Evolutionary conservation across 352 stramenopile species (phyloP).

Genomic region (Globisporangium recalcitrans): DNA sequence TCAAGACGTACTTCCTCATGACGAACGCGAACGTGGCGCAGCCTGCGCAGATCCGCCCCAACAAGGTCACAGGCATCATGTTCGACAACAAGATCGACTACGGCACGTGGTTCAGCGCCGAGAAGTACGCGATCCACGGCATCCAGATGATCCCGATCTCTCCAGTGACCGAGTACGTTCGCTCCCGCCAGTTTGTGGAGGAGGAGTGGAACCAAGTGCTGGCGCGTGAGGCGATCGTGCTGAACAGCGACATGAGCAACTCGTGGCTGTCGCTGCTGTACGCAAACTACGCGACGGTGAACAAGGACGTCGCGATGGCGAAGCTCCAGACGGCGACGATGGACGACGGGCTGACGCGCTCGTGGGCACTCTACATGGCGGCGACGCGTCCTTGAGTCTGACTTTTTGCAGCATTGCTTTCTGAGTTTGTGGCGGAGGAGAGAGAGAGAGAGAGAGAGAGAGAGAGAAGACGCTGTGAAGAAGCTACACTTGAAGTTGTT

Average conservation of each 20-base stretch:
- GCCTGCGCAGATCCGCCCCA: conserved; percentile 31
- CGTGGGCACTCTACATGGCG: conserved; percentile 76
- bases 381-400: conserved; percentile 23
- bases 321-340: conserved; percentile 55
- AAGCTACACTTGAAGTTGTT: not conserved
- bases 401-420: not conserved
- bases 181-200: conserved; percentile 38
- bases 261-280: conserved; percentile 72
- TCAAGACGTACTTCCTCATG: conserved; percentile 77
- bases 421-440: not conserved
- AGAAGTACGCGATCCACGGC: conserved; percentile 69
- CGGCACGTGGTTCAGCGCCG: conserved; percentile 64
- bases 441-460: not conserved
- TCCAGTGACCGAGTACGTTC: conserved; percentile 52
- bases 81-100: conserved; percentile 85
- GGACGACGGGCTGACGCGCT: conserved; percentile 74
- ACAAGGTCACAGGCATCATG: conserved; percentile 67
- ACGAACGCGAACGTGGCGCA: conserved; percentile 46
- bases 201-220: conserved; percentile 63
- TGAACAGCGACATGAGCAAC: conserved; percentile 37
- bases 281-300: conserved; percentile 64
- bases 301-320: conserved; percentile 33
- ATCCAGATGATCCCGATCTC: conserved; percentile 78
- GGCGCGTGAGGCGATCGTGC: conserved; percentile 39
- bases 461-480: not conserved